These are phyloP conservation scores for Leccinum rimulosum DNA, from an alignment of 768 basidiomycete species.

Conservation along the genomic window DNA sequence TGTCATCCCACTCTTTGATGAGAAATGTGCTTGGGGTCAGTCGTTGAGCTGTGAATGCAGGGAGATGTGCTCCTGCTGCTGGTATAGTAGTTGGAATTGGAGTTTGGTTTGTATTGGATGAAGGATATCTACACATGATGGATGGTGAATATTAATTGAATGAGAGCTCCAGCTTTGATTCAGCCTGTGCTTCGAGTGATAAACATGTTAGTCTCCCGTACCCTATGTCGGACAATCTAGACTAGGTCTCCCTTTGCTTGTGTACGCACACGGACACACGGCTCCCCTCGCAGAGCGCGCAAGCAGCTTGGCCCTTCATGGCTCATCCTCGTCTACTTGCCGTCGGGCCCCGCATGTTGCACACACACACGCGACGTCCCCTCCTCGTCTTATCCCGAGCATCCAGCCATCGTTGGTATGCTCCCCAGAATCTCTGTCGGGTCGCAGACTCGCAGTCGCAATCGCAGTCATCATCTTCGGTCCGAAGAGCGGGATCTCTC, in stretches of 20 bases:
- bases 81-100: neutral
- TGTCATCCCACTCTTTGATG: slow-evolving; percentile 50
- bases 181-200: neutral
- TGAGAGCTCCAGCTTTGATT: neutral
- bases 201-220: too few relatives aligned
- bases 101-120: neutral
- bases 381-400: too few relatives aligned
- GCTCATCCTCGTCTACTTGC: too few relatives aligned
- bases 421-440: slow-evolving; percentile 6
- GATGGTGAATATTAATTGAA: neutral
- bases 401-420: slow-evolving; percentile 12
- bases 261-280: too few relatives aligned
- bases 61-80: neutral
- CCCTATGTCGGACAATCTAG: too few relatives aligned
- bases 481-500: slow-evolving; percentile 2
- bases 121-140: slow-evolving; percentile 17
- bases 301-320: too few relatives aligned
- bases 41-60: slow-evolving; percentile 36
- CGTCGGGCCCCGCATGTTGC: too few relatives aligned
- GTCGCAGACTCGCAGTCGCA: neutral
- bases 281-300: too few relatives aligned
- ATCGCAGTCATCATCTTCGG: slow-evolving; percentile 7
- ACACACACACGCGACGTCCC: too few relatives aligned
- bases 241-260: too few relatives aligned
- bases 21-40: slow-evolving; percentile 40